A percentile compares a stretch with the other conserved stretches of the same genome.
Evolutionary conservation across 768 basidiomycete species (phyloP).

Genomic region (Coprinellus micaceus): DNA sequence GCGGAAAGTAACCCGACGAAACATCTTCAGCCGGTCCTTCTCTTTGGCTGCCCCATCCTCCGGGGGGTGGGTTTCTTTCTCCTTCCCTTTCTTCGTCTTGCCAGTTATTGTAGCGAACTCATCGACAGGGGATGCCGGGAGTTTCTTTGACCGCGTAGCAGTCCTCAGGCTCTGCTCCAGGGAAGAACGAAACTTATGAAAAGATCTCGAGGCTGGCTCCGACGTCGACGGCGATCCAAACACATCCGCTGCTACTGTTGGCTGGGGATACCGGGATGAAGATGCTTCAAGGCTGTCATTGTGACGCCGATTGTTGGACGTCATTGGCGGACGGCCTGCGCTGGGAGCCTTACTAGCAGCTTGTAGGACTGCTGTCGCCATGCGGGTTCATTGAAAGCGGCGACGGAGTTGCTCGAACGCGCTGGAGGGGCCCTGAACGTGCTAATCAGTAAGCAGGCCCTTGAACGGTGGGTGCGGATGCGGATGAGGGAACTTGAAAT

Average conservation of each 20-base stretch:
- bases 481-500: neutral
- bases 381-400: constrained; percentile 22
- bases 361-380: constrained; percentile 43
- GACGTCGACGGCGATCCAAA: constrained; percentile 27
- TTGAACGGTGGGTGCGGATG: neutral
- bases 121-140: constrained; percentile 31
- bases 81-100: constrained; percentile 39
- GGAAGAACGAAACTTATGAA: constrained; percentile 62
- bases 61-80: constrained; percentile 30
- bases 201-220: constrained; percentile 47
- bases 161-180: constrained; percentile 65
- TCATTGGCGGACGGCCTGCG: constrained; percentile 45
- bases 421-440: neutral
- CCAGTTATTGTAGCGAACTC: constrained; percentile 43
- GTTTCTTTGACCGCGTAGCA: constrained; percentile 56
- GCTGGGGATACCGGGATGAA: constrained; percentile 39
- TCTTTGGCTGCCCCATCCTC: constrained; percentile 28
- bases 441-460: neutral
- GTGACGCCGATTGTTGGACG: constrained; percentile 35
- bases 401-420: neutral
- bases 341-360: constrained; percentile 32
- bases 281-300: constrained; percentile 33
- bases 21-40: constrained; percentile 21
- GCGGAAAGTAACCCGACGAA: constrained; percentile 26
- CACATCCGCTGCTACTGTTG: constrained; percentile 30